Conservation (phyloP, 805 yeast species). For the Metschnikowia kofuensis region DNA sequence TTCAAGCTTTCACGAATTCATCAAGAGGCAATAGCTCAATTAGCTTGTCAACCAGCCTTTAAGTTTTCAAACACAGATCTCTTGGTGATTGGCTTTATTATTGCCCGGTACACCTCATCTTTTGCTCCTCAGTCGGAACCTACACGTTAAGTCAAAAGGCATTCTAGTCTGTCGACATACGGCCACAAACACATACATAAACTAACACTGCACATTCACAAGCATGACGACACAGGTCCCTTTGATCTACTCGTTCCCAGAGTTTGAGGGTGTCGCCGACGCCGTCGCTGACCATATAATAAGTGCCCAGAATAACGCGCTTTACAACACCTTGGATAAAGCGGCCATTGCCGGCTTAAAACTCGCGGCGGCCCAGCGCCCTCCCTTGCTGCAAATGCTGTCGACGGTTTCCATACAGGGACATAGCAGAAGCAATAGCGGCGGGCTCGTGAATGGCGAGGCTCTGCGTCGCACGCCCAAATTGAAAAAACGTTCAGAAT, state of each 20-base stretch:
- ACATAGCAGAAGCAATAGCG: constrained; percentile 17
- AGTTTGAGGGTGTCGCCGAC: constrained; percentile 85
- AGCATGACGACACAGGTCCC: constrained; percentile 92
- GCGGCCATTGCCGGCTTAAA: constrained; percentile 31
- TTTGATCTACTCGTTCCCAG: constrained; percentile 87
- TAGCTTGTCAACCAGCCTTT: no score
- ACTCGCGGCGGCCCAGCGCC: constrained; percentile 22
- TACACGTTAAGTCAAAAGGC: no score
- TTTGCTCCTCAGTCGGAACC: no score
- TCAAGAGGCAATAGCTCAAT: no score
- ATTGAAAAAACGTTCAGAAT: constrained; percentile 54
- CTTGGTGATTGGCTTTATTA: no score
- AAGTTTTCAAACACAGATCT: no score
- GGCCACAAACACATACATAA: background rate
- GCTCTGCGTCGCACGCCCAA: constrained; percentile 22
- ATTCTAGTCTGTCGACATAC: background rate
- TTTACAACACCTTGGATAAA: constrained; percentile 43
- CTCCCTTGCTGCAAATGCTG: constrained; percentile 13
- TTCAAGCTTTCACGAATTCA: no score
- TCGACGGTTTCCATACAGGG: constrained; percentile 13
- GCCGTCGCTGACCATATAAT: constrained; percentile 96
- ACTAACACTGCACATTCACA: background rate
- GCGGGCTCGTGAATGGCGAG: constrained; percentile 8
- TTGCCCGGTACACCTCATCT: no score
- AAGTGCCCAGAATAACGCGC: constrained; percentile 76